Base-by-base conservation (phyloP, 768 basidiomycete species). In the Tricholoma terreum region DNA sequence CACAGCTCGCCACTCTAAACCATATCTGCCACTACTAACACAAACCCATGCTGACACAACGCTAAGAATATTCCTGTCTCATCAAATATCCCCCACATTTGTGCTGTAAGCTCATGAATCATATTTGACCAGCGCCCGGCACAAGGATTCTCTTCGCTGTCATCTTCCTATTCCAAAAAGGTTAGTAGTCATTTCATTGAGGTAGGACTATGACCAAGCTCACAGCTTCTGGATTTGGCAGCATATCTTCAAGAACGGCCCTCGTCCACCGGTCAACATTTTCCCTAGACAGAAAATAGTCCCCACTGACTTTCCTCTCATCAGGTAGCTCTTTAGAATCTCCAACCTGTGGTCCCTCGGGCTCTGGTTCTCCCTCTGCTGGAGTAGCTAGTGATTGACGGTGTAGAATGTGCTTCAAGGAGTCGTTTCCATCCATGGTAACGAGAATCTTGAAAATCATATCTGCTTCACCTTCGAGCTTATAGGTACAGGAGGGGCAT, bases 341-440 rank as follows among this genome's bases (percentile, higher is more conserved):
- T 30, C 50, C 45, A 48, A 50, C 49, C 19, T 50, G 49, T n/a
- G 49, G 49, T 3, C 49, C 49, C 31, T 50, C 30, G 15, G 57
- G 34, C 22, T 40, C 35, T 5, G 43, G n/a, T 54, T 49, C 52
- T 38, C 51, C 48, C 53, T 51, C 38, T 17, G 49, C 45, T 49
- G 45, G 30, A 8, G 15, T 4, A 14, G 27, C 30, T 35, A 19
- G 11, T 1, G 55, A 57, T 6, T 49, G 46, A 34, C 57, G 24
- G 0, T 48, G 49, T 1, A 54, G 43, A 24, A 67, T 31, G 9
- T 64, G 57, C 49, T 70, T 70, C 17, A 68, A 55, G 1, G 70
- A 73, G 48, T 73, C 60, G 52, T 73, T 71, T 0, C 71, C 69
- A 34, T 69, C 72, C 49, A 70, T 60, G 3, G 65, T 60, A 10